phyloP scores from a whole-genome alignment of 257 asterid species.

The Fraxinus quadrangulata region DNA sequence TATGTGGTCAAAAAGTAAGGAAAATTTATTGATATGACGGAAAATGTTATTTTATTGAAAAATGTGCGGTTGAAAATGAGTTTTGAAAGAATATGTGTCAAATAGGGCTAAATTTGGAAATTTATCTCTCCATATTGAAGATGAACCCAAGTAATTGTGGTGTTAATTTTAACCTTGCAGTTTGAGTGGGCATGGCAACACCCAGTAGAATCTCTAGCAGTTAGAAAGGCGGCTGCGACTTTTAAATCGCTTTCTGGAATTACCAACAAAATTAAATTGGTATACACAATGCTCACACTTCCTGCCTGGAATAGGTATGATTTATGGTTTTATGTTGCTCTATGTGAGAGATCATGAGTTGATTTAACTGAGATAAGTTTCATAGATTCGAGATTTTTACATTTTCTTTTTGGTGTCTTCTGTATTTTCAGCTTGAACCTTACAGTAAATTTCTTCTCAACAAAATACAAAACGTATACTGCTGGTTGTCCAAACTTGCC shows the following conservation, averaged over 20 bases:
- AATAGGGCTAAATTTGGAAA: not conserved
- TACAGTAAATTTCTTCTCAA: slow-evolving; percentile 80
- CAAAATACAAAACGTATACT: slow-evolving; percentile 63
- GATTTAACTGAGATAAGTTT: not conserved
- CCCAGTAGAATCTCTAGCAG: slow-evolving; percentile 81
- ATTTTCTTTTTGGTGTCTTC: not conserved
- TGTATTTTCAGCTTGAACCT: slow-evolving; percentile 64
- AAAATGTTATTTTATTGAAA: too few relatives aligned
- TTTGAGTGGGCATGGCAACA: slow-evolving; percentile 99
- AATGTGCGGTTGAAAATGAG: too few relatives aligned
- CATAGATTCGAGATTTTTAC: not conserved
- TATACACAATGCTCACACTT: slow-evolving; percentile 79
- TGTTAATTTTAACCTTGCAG: slow-evolving; percentile 40
- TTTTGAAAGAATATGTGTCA: too few relatives aligned
- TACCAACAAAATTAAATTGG: slow-evolving; percentile 83
- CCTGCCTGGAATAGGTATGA: slow-evolving; percentile 83
- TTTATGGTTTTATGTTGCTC: not conserved
- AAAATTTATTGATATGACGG: too few relatives aligned
- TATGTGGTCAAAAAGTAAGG: too few relatives aligned
- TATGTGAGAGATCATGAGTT: not conserved
- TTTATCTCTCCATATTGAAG: not conserved
- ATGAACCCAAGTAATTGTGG: not conserved
- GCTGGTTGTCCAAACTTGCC: slow-evolving; percentile 67
- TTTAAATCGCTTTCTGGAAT: slow-evolving; percentile 82
- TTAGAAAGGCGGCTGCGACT: slow-evolving; percentile 62